Percentiles rank a stretch among this genome's conserved stretches.
phyloP scores from a whole-genome alignment of 371 early-diverging fungal genomes.

The Fennellomyces sp. region DNA sequence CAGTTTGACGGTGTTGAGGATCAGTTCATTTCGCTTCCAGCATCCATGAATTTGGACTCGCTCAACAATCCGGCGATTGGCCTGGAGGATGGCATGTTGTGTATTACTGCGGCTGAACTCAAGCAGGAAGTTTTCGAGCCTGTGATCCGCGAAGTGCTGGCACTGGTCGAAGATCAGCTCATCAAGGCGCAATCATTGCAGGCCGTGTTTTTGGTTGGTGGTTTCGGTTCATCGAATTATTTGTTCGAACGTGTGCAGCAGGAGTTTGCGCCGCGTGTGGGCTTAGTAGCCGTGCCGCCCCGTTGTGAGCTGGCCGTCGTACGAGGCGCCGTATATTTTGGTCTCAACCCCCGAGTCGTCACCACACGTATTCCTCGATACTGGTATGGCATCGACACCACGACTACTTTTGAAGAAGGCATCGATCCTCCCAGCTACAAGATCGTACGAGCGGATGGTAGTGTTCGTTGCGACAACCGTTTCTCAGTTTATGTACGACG shows the following conservation, averaged over 20 bases:
- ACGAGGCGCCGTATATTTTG: slow-evolving; percentile 54
- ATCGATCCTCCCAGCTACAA: slow-evolving; percentile 52
- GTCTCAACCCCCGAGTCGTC: slow-evolving; percentile 52
- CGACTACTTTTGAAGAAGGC: slow-evolving; percentile 51
- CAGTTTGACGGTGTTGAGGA: slow-evolving; percentile 58
- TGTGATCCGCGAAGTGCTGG: slow-evolving; percentile 43
- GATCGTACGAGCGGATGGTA: slow-evolving; percentile 48
- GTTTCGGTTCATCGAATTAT: slow-evolving; percentile 64
- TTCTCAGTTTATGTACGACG: slow-evolving; percentile 50
- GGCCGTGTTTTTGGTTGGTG: slow-evolving; percentile 63
- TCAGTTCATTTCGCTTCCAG: slow-evolving; percentile 51
- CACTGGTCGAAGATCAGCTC: slow-evolving; percentile 46
- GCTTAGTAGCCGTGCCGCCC: slow-evolving; percentile 51
- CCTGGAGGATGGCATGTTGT: slow-evolving; percentile 55
- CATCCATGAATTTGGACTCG: slow-evolving; percentile 47
- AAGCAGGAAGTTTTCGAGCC: slow-evolving; percentile 52
- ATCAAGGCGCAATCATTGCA: slow-evolving; percentile 37
- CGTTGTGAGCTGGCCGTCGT: slow-evolving; percentile 55
- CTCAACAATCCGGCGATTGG: slow-evolving; percentile 54
- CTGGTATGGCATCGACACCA: slow-evolving; percentile 62
- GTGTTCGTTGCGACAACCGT: slow-evolving; percentile 48
- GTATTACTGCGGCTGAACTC: slow-evolving; percentile 50
- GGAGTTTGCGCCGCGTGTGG: slow-evolving; percentile 38
- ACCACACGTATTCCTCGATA: slow-evolving; percentile 57
- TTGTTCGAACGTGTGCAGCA: slow-evolving; percentile 49